A percentile compares a stretch with the other conserved stretches of the same genome.
phyloP scores from a whole-genome alignment of 2,329 filamentous ascomycete genomes.

The Ophiostoma fasciatum region DNA sequence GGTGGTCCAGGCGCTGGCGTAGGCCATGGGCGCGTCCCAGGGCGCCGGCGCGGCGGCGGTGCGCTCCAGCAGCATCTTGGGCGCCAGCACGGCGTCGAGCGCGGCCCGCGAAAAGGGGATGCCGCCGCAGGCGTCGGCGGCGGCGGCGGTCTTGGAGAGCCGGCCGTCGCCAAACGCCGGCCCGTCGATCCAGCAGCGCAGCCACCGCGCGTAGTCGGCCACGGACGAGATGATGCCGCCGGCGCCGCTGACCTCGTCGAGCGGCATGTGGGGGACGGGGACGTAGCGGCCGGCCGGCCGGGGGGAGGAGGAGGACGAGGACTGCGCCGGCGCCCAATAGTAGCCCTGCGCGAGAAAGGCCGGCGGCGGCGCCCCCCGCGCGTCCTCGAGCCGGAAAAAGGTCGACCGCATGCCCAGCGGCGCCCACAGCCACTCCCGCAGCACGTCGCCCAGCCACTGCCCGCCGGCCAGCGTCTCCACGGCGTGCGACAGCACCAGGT shows the following conservation, averaged over 20 bases:
- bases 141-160: background rate
- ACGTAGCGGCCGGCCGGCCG: conserved; percentile 11
- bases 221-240: conserved; percentile 30
- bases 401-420: conserved; percentile 30
- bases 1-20: conserved; percentile 25
- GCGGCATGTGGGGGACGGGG: conserved; percentile 15
- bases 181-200: conserved; percentile 29
- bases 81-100: conserved; percentile 19
- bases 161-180: background rate
- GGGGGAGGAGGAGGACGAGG: too few species aligned
- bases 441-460: conserved; percentile 21
- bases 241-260: conserved; percentile 23
- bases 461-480: conserved; percentile 25
- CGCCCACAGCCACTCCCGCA: conserved; percentile 25
- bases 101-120: conserved; percentile 20
- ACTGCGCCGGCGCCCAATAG: conserved; percentile 12
- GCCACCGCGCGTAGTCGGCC: conserved; percentile 36
- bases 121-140: conserved; percentile 9
- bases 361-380: conserved; percentile 14
- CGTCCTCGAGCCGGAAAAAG: conserved; percentile 19
- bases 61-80: conserved; percentile 16
- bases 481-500: conserved; percentile 28
- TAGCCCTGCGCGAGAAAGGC: conserved; percentile 27
- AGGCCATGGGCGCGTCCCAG: conserved; percentile 21
- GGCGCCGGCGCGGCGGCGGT: conserved; percentile 9